Base-by-base conservation (phyloP, 768 basidiomycete species). In the Rhizopogon vesiculosus region DNA sequence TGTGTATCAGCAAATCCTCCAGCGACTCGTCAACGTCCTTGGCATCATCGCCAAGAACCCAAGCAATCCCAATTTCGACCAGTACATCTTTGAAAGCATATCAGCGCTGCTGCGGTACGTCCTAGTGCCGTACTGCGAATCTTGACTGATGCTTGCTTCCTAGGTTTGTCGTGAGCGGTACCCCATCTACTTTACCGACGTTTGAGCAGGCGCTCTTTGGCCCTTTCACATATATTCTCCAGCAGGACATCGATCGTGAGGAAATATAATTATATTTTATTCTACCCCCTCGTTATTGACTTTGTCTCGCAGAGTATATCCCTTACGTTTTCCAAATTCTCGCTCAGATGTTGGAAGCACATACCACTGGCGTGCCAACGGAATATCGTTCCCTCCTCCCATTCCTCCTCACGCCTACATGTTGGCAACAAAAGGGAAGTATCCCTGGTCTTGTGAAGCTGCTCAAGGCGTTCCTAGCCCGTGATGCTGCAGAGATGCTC, bases 241-340 rank as follows among this genome's bases (percentile, higher is more conserved):
- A 93, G 64, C 85, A 94, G 61, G 96, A 99, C 61, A 93, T 98
- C 41, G 88, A 94, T 58, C 93, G 94, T 95, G 65, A 61, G 86
- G 53, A 1, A 12, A 5, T 22, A 41, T 6, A 46, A 39, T 19
- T 9, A 45, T 35, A 45, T 25, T 18, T 33, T 53, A 33, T 12
- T 18, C 35, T 54, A 33, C 13, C 42, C 25, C 51, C 3, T 12
- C 13, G n/a, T 45, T 29, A 28, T 59, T 19, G 55, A 13, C 45
- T 39, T 33, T 38, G 31, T 3, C 35, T 28, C 22, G 3, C 69
- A 94, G 96, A 98, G 74, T 98, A 97, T 66, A 87, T 98, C 45
- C 96, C 97, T 4, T 99, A 97, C 68, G 89, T 91, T 53, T 98
- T 98, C 79, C 97, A 99, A 66, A 82, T 99, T 61, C 84, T 98